Base-by-base conservation (phyloP, 257 asterid species). In the Nicotiana tomentosiformis region DNA sequence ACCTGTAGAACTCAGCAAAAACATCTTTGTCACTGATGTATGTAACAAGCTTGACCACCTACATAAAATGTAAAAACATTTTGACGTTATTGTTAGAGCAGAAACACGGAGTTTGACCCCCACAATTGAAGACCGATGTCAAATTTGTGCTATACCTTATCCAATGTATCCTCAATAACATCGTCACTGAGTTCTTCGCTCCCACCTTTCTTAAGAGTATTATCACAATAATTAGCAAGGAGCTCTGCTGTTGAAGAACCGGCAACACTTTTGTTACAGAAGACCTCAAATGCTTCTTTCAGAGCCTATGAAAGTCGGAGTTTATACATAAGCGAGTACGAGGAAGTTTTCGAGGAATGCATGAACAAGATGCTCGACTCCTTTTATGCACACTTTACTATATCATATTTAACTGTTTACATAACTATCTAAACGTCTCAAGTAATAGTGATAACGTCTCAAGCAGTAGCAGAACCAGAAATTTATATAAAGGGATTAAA, bases 11-110 rank as follows among this genome's bases (percentile, higher is more conserved):
- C 79, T 90, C 94, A 30, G 90, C 88, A 70, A 89, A 90, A 5
- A 92, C 78, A 74, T 92, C 96, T 85, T 90, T 88, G 53, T 92
- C 94, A 5, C 85, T 87, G 85, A 90, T 85, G 72, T 88, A 88
- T 11, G 78, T 85, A 35, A 90, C 88, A 64, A 92, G 90, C 62
- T 80, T 89, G 77, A 90, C 89, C 39, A 88, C 90, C 92, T 89
- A 58, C 65, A 39, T 66, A 57, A 82, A 61, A 61, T 53, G 49
- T 1, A 35, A 53, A 43, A 72, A 66, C 14, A 69, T 26, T 76
- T 51, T 29, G 80, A 76, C 3, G 14, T 15, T 16, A 61, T 61
- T 20, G 43, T 29, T 76, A 51, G 64, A 51, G 10, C 16, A 76
- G 10, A 57, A 51, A 16, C 9, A 51, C 29, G 46, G 18, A 51